Conservation (phyloP, 176 grass and related monocot species). For the Areca catechu region DNA sequence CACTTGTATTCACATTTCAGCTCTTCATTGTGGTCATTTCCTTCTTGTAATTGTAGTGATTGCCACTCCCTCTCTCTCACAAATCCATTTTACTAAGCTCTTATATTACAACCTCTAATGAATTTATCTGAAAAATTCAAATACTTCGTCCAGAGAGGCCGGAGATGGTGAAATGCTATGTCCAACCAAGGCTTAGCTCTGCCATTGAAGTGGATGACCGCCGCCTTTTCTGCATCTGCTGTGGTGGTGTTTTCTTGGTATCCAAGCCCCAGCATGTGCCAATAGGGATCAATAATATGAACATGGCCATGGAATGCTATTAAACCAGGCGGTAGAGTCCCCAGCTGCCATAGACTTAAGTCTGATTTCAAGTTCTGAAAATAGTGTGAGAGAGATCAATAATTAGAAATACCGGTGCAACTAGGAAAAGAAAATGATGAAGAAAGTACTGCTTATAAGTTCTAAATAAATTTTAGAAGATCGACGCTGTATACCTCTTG, state of each 20-base stretch:
- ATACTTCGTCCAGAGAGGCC: constrained; percentile 15
- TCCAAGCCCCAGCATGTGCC: constrained; percentile 19
- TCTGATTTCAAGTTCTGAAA: constrained; percentile 15
- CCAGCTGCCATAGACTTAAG: constrained; percentile 13
- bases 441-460: neutral
- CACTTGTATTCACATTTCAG: too few relatives aligned
- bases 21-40: too few relatives aligned
- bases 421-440: neutral
- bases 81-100: neutral
- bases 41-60: too few relatives aligned
- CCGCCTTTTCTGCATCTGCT: constrained; percentile 12
- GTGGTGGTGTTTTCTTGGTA: constrained; percentile 17
- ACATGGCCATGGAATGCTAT: constrained; percentile 16
- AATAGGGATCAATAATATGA: constrained; percentile 7
- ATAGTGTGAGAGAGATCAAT: neutral
- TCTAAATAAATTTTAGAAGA: too few relatives aligned
- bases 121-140: constrained; percentile 11
- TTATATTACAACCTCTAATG: constrained; percentile 16
- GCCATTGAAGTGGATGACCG: constrained; percentile 17
- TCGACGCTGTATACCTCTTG: neutral
- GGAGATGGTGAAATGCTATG: constrained; percentile 15
- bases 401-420: neutral
- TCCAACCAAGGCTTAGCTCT: constrained; percentile 21
- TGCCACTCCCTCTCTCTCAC: too few relatives aligned
- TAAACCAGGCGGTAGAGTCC: constrained; percentile 13